Percentiles rank a stretch among this genome's conserved stretches.
phyloP scores from a whole-genome alignment of 108 stramenopile species.

The Pelagomonas calceolata region DNA sequence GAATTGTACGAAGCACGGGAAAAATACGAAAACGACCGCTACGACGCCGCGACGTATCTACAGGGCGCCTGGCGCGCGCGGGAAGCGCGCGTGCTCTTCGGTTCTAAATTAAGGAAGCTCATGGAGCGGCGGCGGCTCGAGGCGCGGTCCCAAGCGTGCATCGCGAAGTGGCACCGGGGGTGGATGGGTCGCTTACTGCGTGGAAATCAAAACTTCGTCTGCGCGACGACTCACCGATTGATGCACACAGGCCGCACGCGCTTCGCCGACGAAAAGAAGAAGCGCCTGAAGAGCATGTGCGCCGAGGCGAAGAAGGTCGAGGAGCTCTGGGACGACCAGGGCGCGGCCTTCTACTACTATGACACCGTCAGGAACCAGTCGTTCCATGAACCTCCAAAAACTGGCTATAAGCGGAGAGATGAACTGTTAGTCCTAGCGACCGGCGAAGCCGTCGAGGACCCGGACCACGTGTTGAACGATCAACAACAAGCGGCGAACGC shows the following conservation, averaged over 20 bases:
- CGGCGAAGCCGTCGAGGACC: slow-evolving; percentile 4
- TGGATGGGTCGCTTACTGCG: too few relatives aligned
- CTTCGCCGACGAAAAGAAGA: not conserved
- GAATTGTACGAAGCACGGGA: too few relatives aligned
- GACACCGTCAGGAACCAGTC: not conserved
- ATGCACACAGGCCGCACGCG: too few relatives aligned
- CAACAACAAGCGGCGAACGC: not conserved
- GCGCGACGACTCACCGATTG: too few relatives aligned
- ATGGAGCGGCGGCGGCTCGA: not conserved
- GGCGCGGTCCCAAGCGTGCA: not conserved
- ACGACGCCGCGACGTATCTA: not conserved
- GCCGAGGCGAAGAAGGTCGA: not conserved
- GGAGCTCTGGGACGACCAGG: not conserved
- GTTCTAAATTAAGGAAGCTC: not conserved
- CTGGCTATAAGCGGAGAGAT: slow-evolving; percentile 2
- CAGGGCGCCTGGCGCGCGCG: not conserved
- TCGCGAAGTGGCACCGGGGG: not conserved
- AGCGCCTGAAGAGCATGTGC: not conserved
- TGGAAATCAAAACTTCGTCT: too few relatives aligned
- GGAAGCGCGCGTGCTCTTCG: not conserved
- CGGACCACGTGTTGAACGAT: not conserved
- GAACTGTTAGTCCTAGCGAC: not conserved
- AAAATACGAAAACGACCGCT: too few relatives aligned
- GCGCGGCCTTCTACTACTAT: not conserved
- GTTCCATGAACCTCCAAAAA: not conserved